Evolutionary conservation across 805 yeast species (phyloP).

Genomic region (Metschnikowia dekortorum): DNA sequence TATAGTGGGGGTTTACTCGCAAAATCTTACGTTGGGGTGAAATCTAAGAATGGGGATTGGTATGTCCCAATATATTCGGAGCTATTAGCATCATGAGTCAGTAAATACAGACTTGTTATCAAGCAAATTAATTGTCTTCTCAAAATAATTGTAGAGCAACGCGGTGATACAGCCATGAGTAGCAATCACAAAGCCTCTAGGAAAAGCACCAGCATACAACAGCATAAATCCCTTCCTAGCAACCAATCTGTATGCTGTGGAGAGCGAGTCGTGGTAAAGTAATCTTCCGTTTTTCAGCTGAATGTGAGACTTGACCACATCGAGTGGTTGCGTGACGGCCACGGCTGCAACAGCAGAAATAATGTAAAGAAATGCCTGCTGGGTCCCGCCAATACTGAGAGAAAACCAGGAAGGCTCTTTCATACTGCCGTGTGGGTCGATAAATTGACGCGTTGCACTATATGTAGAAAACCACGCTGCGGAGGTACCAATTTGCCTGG

Average conservation of each 20-base stretch:
- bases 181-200: conserved; percentile 66
- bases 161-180: conserved; percentile 68
- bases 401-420: conserved; percentile 41
- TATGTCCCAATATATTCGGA: conserved; percentile 49
- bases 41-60: conserved; percentile 48
- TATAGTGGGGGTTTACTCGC: conserved; percentile 61
- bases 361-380: conserved; percentile 49
- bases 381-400: conserved; percentile 36
- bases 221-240: conserved; percentile 29
- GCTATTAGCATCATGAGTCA: conserved; percentile 9
- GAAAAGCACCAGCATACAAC: conserved; percentile 40
- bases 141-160: conserved; percentile 56
- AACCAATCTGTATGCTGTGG: conserved; percentile 26
- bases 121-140: conserved; percentile 21
- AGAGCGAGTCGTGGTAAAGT: conserved; percentile 55
- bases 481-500: conserved; percentile 75
- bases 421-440: conserved; percentile 45
- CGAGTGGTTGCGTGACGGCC: conserved; percentile 80
- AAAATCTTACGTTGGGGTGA: conserved; percentile 47
- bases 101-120: conserved; percentile 17
- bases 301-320: conserved; percentile 80
- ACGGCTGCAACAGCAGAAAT: conserved; percentile 71
- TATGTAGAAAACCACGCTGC: conserved; percentile 82
- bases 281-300: conserved; percentile 67
- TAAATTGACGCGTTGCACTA: conserved; percentile 67